Evolutionary conservation across 1,139 yeast species (phyloP).

Genomic region (Blastobotrys aristatus): DNA sequence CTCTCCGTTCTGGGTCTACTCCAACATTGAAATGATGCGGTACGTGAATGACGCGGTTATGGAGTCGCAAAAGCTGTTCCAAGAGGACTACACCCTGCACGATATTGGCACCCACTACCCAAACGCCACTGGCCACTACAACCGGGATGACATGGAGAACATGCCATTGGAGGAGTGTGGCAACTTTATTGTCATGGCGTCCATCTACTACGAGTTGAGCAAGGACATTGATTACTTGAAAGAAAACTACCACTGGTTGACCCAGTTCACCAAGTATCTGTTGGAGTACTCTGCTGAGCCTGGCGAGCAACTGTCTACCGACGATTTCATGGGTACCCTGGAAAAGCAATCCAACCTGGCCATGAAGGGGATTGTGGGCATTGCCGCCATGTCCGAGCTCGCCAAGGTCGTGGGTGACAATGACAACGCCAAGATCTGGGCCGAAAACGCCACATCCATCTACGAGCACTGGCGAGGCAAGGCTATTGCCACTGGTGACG

Average conservation of each 20-base stretch:
- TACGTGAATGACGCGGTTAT: constrained; percentile 8
- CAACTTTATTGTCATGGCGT: constrained; percentile 3
- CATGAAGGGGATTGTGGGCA: constrained; percentile 13
- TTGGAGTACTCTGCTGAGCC: constrained; percentile 6
- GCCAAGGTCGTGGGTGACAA: constrained; percentile 7
- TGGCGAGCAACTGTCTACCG: constrained; percentile 14
- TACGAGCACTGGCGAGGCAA: constrained; percentile 7
- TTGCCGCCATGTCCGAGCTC: constrained; percentile 8
- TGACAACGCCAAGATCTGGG: constrained; percentile 3
- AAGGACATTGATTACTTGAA: constrained; percentile 1
- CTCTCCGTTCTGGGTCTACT: constrained; percentile 9
- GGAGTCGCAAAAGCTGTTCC: constrained; percentile 7
- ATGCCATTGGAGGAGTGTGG: constrained; percentile 14
- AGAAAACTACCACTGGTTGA: constrained; percentile 6
- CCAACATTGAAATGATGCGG: constrained; percentile 5
- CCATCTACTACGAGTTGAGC: constrained; percentile 1
- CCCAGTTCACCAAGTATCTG: constrained; percentile 8
- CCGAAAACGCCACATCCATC: neutral
- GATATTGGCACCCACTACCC: constrained; percentile 12
- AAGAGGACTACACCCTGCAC: constrained; percentile 10
- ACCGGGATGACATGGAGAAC: neutral
- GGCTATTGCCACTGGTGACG: constrained; percentile 2
- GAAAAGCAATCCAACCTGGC: constrained; percentile 12
- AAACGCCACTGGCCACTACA: constrained; percentile 9
- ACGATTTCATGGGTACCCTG: constrained; percentile 13